phyloP scores from a whole-genome alignment of 768 basidiomycete genomes.

The Lanmaoa rubissima region DNA sequence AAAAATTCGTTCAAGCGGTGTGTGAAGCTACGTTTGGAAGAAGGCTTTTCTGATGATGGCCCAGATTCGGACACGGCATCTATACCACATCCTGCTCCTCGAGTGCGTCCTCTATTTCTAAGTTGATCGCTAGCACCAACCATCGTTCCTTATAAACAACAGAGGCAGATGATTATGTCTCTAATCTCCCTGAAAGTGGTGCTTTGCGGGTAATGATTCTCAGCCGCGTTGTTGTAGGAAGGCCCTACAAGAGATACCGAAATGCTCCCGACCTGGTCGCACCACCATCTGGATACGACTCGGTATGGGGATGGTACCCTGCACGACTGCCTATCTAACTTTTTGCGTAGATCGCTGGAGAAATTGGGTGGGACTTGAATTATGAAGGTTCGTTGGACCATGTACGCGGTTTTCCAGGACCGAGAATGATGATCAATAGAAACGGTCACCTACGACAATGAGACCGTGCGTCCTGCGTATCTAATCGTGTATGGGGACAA shows the following conservation, averaged over 20 bases:
- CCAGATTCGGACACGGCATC: constrained; percentile 67
- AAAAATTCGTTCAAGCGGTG: constrained; percentile 57
- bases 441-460: constrained; percentile 64
- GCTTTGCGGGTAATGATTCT: constrained; percentile 51
- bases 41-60: neutral
- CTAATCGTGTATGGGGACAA: constrained; percentile 57
- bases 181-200: constrained; percentile 41
- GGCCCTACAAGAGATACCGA: constrained; percentile 45
- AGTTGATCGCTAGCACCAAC: neutral
- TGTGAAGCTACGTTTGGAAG: neutral
- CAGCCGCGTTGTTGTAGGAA: constrained; percentile 65
- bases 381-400: constrained; percentile 42
- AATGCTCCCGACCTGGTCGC: constrained; percentile 48
- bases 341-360: constrained; percentile 49
- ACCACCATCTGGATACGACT: constrained; percentile 59
- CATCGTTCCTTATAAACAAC: constrained; percentile 8
- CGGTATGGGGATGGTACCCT: constrained; percentile 38
- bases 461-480: constrained; percentile 65
- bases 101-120: constrained; percentile 39
- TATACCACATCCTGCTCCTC: constrained; percentile 67
- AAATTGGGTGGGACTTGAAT: constrained; percentile 63
- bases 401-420: neutral
- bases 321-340: neutral
- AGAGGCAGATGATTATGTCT: constrained; percentile 69
- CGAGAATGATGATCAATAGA: constrained; percentile 33